Evolutionary conservation across 139 green algal genomes (phyloP).

Genomic region (Penium margaritaceum): DNA sequence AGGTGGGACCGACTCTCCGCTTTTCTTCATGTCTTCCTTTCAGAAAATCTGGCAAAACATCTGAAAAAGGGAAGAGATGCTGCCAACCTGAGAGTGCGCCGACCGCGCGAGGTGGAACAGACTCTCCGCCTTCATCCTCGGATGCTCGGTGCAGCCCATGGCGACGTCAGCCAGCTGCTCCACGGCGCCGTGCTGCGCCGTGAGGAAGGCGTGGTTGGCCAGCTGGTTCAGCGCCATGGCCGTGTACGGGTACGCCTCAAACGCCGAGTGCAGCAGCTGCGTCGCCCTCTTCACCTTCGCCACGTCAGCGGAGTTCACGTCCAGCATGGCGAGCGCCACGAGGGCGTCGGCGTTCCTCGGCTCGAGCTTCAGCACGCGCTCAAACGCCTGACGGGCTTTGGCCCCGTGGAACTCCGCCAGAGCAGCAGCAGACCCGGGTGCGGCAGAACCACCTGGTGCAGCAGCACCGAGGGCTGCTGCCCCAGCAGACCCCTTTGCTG

Average conservation of each 20-base stretch:
- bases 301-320: slow-evolving; percentile 34
- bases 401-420: slow-evolving; percentile 39
- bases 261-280: slow-evolving; percentile 65
- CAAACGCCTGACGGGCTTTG: slow-evolving; percentile 57
- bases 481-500: no score
- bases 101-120: not conserved
- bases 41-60: no score
- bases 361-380: slow-evolving; percentile 58
- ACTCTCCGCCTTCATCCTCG: not conserved
- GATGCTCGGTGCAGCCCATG: not conserved
- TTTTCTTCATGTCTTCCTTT: no score
- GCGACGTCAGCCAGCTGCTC: slow-evolving; percentile 19
- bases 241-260: slow-evolving; percentile 59
- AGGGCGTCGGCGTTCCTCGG: slow-evolving; percentile 63
- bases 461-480: no score
- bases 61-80: no score
- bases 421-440: not conserved
- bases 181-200: slow-evolving; percentile 48
- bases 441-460: no score
- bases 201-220: slow-evolving; percentile 66
- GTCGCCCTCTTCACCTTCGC: slow-evolving; percentile 32
- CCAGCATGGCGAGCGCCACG: slow-evolving; percentile 64
- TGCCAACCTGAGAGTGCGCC: not conserved
- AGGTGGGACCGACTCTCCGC: no score
- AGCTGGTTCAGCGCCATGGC: slow-evolving; percentile 58